A percentile compares a stretch with the other conserved stretches of the same genome.
Conservation (phyloP, 2,329 filamentous ascomycete genomes). For the Cordyceps militaris region DNA sequence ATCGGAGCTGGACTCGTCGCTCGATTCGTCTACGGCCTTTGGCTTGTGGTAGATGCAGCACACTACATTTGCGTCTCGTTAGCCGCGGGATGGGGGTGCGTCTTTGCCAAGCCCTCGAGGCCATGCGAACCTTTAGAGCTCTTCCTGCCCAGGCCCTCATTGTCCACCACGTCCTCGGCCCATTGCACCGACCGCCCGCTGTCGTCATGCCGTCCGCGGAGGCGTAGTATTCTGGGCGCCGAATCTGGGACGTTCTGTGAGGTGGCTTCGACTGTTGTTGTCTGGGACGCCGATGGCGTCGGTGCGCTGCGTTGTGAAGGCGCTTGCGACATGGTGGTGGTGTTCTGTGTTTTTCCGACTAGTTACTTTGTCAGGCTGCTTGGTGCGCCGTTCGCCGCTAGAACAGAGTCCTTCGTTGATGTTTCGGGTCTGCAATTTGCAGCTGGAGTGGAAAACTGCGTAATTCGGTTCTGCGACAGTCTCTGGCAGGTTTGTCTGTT, state of each 20-base stretch:
- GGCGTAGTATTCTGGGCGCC: conserved; percentile 38
- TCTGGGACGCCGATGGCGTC: conserved; percentile 29
- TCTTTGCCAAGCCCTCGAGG: not conserved
- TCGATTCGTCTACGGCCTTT: conserved; percentile 74
- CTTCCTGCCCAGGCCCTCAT: conserved; percentile 90
- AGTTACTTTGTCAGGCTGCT: no score
- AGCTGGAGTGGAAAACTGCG: no score
- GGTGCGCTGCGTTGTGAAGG: conserved; percentile 22
- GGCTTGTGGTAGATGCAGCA: conserved; percentile 97
- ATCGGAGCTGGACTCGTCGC: conserved; percentile 55
- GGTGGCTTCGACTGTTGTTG: conserved; percentile 16
- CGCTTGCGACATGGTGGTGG: conserved; percentile 24
- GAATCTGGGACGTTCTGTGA: conserved; percentile 22
- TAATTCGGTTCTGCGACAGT: not conserved
- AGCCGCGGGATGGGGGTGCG: not conserved
- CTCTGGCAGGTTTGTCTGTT: not conserved
- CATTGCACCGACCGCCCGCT: conserved; percentile 68
- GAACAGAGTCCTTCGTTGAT: no score
- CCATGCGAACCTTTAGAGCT: conserved; percentile 72
- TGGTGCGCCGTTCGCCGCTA: no score
- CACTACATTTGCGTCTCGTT: conserved; percentile 44
- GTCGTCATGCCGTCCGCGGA: conserved; percentile 42
- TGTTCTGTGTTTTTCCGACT: not conserved
- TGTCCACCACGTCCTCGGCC: conserved; percentile 90
- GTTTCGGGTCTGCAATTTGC: no score